Base-by-base conservation (phyloP, 148 eudicot genomes). In the Rhododendron mucronatum region DNA sequence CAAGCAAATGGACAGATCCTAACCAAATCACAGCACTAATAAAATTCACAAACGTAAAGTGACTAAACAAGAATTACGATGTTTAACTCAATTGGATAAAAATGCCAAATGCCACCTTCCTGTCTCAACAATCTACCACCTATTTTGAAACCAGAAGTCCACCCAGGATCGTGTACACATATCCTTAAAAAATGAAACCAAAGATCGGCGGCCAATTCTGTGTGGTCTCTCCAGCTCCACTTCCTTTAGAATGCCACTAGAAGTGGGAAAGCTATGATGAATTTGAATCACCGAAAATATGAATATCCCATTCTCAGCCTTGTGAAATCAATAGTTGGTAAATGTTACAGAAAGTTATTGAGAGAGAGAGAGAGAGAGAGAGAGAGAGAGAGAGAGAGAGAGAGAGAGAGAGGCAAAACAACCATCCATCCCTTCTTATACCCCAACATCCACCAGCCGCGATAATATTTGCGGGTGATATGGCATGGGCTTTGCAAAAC, bases 401-500 rank as follows among this genome's bases (percentile, higher is more conserved):
- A 33, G 80, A 21, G 11, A 65, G 26, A 84, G 80, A 33, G 65
- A 21, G 12, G 48, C 41, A 50, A 55, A 79, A 44, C 65, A 85
- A 69, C 87, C 73, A 73, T 9, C 78, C 83, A 84, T 12, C 71
- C 26, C 79, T 15, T 51, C 35, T 23, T 81, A 37, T 20, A 55
- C 84, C 85, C 84, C 85, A 81, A 44, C 73, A 88, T 67, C 82
- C 47, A 79, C 82, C 88, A 86, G 7, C 91, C 89, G 89, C 89
- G 85, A 88, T 91, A 92, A 94, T 84, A 94, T 88, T 91, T 91
- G 93, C 88, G 88, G 93, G 75, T 59, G 75, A 85, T 30, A 78
- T 82, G 77, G 79, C 74, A 39, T 61, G 85, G 81, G 77, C 83
- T 63, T 65, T 44, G 76, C 67, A 83, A 82, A 87, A 57, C 57